These are phyloP conservation scores for Chlamydomonas incerta DNA, from an alignment of 139 green algal genomes.

Conservation along the genomic window DNA sequence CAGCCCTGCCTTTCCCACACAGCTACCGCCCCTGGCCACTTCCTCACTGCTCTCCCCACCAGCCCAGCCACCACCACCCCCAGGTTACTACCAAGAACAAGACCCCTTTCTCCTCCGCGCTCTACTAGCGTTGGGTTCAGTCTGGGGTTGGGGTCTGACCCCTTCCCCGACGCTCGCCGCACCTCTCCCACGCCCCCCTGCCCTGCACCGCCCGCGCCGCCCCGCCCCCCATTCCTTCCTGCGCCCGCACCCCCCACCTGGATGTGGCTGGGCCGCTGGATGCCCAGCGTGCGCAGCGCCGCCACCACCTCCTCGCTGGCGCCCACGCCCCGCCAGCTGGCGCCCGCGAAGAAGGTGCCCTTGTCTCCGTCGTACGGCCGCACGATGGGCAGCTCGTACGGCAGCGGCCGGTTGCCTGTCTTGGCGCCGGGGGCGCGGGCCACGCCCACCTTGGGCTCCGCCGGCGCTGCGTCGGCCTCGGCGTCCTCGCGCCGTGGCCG, in stretches of 20 bases:
- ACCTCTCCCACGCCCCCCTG: too few relatives aligned
- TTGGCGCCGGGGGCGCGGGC: not conserved
- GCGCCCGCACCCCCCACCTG: conserved; percentile 72
- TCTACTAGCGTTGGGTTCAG: too few relatives aligned
- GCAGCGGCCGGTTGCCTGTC: conserved; percentile 22
- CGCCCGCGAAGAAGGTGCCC: conserved; percentile 69
- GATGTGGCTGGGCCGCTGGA: conserved; percentile 81
- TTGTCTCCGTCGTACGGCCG: conserved; percentile 41
- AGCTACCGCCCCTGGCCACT: too few relatives aligned
- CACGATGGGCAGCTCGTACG: conserved; percentile 35
- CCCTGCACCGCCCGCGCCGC: too few relatives aligned
- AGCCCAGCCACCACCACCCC: too few relatives aligned
- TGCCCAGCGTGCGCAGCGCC: conserved; percentile 66
- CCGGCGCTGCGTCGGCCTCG: not conserved
- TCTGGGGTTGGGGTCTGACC: too few relatives aligned
- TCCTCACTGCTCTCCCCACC: too few relatives aligned
- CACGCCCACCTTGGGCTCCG: not conserved
- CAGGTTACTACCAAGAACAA: too few relatives aligned
- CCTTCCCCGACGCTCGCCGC: too few relatives aligned
- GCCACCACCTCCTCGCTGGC: conserved; percentile 59
- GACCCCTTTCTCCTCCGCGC: too few relatives aligned
- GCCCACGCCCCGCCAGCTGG: conserved; percentile 54
- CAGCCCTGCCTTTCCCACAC: too few relatives aligned
- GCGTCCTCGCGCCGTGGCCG: not conserved
- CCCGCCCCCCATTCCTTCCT: too few relatives aligned